phyloP scores from a whole-genome alignment of 2,329 filamentous ascomycete species.

The Neobulgaria alba region DNA sequence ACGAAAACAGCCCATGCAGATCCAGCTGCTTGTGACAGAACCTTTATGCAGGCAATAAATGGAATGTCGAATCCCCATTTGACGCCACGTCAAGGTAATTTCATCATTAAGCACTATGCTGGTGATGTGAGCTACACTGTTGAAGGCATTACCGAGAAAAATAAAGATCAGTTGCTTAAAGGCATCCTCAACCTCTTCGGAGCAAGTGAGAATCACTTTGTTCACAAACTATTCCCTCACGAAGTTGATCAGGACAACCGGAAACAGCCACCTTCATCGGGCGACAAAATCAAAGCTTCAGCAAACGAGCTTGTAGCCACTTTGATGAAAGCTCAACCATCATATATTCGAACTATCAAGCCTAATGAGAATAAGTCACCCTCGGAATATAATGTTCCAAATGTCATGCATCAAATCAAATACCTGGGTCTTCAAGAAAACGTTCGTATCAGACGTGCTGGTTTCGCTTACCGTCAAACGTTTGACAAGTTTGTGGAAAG shows the following conservation, averaged over 20 bases:
- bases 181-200: slow-evolving; percentile 83
- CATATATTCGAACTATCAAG: slow-evolving; percentile 98
- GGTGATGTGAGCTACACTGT: slow-evolving; percentile 93
- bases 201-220: slow-evolving; percentile 73
- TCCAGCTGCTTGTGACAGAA: slow-evolving; percentile 85
- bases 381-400: slow-evolving; percentile 81
- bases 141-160: slow-evolving; percentile 98
- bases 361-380: slow-evolving; percentile 98
- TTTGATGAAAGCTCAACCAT: slow-evolving; percentile 93
- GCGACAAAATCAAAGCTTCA: slow-evolving; percentile 90
- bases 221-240: slow-evolving; percentile 83
- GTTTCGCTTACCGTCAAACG: slow-evolving; percentile 92
- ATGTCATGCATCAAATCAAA: slow-evolving; percentile 97
- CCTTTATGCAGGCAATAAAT: slow-evolving; percentile 89
- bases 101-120: slow-evolving; percentile 98
- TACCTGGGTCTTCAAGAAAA: slow-evolving; percentile 99
- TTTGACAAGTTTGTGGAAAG: slow-evolving; percentile 98
- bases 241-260: slow-evolving; percentile 95
- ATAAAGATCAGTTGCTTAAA: slow-evolving; percentile 95
- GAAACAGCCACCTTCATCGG: slow-evolving; percentile 85
- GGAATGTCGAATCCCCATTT: slow-evolving; percentile 88
- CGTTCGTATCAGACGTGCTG: slow-evolving; percentile 90
- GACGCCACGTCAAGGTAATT: slow-evolving; percentile 84
- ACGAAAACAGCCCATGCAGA: slow-evolving; percentile 98
- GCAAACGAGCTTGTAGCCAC: slow-evolving; percentile 93